Percentiles rank a stretch among this genome's conserved stretches.
These are phyloP conservation scores for Senna tora DNA, from an alignment of 306 rosid genomes.

Conservation along the genomic window DNA sequence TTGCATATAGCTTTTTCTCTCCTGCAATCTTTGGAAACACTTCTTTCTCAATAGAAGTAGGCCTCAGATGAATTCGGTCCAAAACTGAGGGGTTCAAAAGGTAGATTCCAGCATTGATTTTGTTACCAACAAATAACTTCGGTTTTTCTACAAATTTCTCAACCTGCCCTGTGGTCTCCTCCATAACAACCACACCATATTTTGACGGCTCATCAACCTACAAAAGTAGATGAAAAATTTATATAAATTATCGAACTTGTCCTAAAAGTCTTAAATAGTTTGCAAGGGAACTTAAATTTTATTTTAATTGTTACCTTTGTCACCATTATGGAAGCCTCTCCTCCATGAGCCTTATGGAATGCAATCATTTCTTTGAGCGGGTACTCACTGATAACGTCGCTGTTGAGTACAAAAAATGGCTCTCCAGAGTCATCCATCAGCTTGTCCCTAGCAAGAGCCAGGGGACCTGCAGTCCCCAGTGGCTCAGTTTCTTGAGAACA, in stretches of 20 bases:
- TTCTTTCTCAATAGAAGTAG: constrained; percentile 99
- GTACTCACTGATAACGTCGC: constrained; percentile 97
- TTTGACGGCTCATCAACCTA: constrained; percentile 99
- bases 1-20: constrained; percentile 82
- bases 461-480: constrained; percentile 97
- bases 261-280: constrained; percentile 1
- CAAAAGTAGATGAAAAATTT: constrained; percentile 42
- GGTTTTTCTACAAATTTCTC: constrained; percentile 98
- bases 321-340: constrained; percentile 99
- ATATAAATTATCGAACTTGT: constrained; percentile 15
- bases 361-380: constrained; percentile 89
- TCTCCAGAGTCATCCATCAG: constrained; percentile 79
- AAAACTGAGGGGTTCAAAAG: constrained; percentile 86
- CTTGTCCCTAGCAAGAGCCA: constrained; percentile 98
- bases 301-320: constrained; percentile 68
- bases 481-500: constrained; percentile 99
- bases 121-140: constrained; percentile 94
- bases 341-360: constrained; percentile 92
- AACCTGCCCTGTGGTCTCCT: constrained; percentile 85
- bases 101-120: constrained; percentile 98
- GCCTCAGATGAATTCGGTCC: constrained; percentile 85
- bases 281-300: not conserved
- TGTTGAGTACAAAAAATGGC: constrained; percentile 97
- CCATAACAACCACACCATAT: constrained; percentile 95
- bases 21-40: constrained; percentile 90